Conservation (phyloP, 2,329 filamentous ascomycete species). For the Ophiosphaerella herpotricha region DNA sequence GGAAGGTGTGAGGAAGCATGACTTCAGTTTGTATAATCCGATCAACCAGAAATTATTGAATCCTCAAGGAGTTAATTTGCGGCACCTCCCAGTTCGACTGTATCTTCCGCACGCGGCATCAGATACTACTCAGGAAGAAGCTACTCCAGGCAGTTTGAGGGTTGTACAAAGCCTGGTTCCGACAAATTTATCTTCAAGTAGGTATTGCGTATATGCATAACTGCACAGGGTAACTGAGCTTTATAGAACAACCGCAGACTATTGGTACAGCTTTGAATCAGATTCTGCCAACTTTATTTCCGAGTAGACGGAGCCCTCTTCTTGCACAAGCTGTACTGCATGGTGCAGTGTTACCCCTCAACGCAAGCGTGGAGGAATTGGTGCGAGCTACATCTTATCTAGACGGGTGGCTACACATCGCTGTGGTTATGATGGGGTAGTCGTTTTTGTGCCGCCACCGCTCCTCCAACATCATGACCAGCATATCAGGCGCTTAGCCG, state of each 20-base stretch:
- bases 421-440: constrained; percentile 71
- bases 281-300: constrained; percentile 81
- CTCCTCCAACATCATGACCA: no score
- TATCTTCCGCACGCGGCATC: constrained; percentile 68
- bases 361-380: constrained; percentile 78
- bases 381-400: constrained; percentile 83
- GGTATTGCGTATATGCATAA: constrained; percentile 7
- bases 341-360: constrained; percentile 80
- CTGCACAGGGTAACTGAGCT: constrained; percentile 15
- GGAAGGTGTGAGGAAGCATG: constrained; percentile 77
- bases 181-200: constrained; percentile 50
- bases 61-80: constrained; percentile 67
- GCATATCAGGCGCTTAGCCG: no score
- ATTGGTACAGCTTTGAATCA: constrained; percentile 77
- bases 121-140: constrained; percentile 23
- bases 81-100: constrained; percentile 83
- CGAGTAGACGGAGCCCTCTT: constrained; percentile 80
- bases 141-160: constrained; percentile 48
- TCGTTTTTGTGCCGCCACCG: no score
- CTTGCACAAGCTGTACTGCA: constrained; percentile 85
- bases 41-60: constrained; percentile 80
- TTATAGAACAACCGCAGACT: constrained; percentile 62
- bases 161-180: constrained; percentile 75
- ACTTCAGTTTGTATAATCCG: constrained; percentile 71
- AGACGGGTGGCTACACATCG: constrained; percentile 88